phyloP scores from a whole-genome alignment of 2,329 filamentous ascomycete species.

The Ophiostoma quercus region DNA sequence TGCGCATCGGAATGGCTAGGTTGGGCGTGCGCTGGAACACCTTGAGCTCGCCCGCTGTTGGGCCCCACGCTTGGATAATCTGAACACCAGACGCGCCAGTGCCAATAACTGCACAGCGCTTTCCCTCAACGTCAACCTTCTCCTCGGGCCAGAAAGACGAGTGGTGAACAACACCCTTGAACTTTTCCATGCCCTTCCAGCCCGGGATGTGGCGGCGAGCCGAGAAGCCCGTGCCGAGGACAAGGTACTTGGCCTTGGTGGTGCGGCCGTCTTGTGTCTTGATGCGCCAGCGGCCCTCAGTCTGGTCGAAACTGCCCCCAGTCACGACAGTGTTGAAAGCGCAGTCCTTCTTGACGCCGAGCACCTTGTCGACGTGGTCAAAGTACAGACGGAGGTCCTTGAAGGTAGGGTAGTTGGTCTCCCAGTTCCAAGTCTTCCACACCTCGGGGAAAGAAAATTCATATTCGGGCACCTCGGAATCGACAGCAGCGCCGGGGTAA shows the following conservation, averaged over 20 bases:
- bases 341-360: constrained; percentile 52
- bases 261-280: constrained; percentile 45
- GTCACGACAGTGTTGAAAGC: constrained; percentile 53
- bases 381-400: constrained; percentile 54
- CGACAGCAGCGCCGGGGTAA: constrained; percentile 51
- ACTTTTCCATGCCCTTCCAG: constrained; percentile 55
- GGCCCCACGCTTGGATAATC: constrained; percentile 56
- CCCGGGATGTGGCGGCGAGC: constrained; percentile 58
- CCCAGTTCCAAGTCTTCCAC: constrained; percentile 54
- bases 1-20: constrained; percentile 57
- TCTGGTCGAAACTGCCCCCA: constrained; percentile 47
- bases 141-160: constrained; percentile 57
- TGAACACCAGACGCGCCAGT: constrained; percentile 62
- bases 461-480: constrained; percentile 51
- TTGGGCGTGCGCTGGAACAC: constrained; percentile 67
- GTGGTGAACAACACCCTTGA: constrained; percentile 56
- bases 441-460: constrained; percentile 49
- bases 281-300: constrained; percentile 45
- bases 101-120: constrained; percentile 58
- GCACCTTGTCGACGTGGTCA: constrained; percentile 51
- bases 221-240: constrained; percentile 52
- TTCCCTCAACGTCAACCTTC: constrained; percentile 51
- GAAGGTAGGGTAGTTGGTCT: constrained; percentile 47
- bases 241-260: constrained; percentile 46
- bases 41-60: constrained; percentile 46